Evolutionary conservation across 495 filamentous ascomycete genomes (phyloP), one percentile per base, ranked within the genome.

Genomic region (Cercophora sp.): DNA sequence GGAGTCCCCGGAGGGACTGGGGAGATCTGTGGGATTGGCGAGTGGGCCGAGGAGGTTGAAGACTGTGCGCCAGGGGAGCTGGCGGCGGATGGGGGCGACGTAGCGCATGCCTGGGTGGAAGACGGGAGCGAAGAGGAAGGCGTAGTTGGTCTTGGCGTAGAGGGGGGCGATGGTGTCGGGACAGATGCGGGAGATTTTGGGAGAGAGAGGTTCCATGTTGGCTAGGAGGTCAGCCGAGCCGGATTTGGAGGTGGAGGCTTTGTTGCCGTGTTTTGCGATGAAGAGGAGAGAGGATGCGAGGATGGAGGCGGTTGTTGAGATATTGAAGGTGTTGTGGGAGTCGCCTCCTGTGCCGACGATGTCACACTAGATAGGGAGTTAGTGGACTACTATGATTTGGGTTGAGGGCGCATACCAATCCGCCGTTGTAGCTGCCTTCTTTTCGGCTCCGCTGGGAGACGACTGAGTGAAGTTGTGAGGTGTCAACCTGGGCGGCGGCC

Each of bases 291-390:
- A 82, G 4, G 91, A 92, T 51, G 87, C 91, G 37, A 99, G 77
- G 61, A 99, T 95, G 4, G 91, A 95, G 3, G 94, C 81, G 5
- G 92, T 95, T 3, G 93, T 97, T 57, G 85, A 89, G 66, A 99
- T 89, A 67, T 99, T 99, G 82, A 96, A 97, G 16, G 94, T 99
- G 66, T 90, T 87, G 75, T 96, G 90, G 26, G 86, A 85, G 72
- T 97, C 93, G 63, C 94, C 94, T 44, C 94, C 94, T 11, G 94
- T 99, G 61, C 94, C 94, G 39, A 97, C 94, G 61, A 99, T 96
- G 67, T 99, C 94, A 69, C 91, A 92, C 85, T 91, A 55, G 27
- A 20, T 9, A 24, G 19, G 35, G 36, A 49, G 55, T 56, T 19
- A 35, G 31, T n/a, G 25, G 1, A 5, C 4, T n/a, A n/a, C n/a